These are phyloP conservation scores for Acacia crassicarpa DNA, from an alignment of 306 rosid genomes.

Conservation along the genomic window DNA sequence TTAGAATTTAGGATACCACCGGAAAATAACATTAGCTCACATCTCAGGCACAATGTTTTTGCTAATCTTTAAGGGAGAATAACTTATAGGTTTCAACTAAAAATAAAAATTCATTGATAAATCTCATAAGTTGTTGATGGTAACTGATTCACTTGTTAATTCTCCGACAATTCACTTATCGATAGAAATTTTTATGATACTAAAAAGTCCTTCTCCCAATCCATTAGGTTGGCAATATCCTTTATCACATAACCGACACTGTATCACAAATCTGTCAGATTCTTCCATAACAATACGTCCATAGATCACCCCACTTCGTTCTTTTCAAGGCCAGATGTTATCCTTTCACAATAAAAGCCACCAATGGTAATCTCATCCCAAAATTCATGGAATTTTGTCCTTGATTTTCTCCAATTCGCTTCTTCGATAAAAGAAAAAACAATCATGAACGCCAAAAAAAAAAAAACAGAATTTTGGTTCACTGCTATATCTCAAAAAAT, in stretches of 20 bases:
- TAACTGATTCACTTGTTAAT: too few species aligned
- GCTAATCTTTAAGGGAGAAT: neutral
- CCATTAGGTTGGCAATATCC: constrained; percentile 17
- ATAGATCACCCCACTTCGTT: constrained; percentile 20
- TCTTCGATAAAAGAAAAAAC: neutral
- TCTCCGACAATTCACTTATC: too few species aligned
- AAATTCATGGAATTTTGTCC: neutral
- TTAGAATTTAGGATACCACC: too few species aligned
- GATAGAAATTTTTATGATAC: too few species aligned
- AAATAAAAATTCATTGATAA: too few species aligned
- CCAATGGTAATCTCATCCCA: neutral
- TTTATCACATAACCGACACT: constrained; percentile 16
- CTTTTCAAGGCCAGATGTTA: constrained; percentile 36
- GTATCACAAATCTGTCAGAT: constrained; percentile 36
- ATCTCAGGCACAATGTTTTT: neutral
- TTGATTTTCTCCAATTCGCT: constrained; percentile 7
- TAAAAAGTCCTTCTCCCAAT: too few species aligned
- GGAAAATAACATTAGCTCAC: too few species aligned
- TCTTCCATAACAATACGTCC: constrained; percentile 43
- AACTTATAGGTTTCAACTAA: too few species aligned
- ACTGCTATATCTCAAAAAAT: constrained; percentile 31
- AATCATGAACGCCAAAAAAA: constrained; percentile 27
- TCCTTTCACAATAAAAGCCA: neutral
- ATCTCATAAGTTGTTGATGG: too few species aligned
- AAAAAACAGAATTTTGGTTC: constrained; percentile 34